Evolutionary conservation across 257 asterid genomes (phyloP).

Genomic region (Anisodus tanguticus): DNA sequence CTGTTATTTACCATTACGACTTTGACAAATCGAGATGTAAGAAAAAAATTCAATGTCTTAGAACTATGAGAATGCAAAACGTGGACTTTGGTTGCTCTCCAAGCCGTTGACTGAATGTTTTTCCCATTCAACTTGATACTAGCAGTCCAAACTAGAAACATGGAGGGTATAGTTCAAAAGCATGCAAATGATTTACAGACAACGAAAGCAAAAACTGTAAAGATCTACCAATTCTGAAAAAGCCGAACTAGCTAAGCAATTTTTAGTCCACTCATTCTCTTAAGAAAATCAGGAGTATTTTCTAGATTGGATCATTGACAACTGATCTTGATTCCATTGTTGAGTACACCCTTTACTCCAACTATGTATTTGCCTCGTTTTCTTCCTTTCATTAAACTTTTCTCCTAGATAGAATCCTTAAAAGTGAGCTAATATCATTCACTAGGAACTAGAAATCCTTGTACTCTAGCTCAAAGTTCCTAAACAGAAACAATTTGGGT

Average conservation of each 20-base stretch:
- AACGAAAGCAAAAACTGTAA: neutral
- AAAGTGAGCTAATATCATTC: neutral
- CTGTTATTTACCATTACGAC: neutral
- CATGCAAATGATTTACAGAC: neutral
- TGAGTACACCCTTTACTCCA: neutral
- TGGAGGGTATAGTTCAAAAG: neutral
- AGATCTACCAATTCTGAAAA: neutral
- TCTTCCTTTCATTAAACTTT: neutral
- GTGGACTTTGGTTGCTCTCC: neutral
- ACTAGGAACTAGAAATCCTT: neutral
- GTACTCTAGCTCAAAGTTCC: neutral
- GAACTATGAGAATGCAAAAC: neutral
- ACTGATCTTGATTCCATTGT: neutral
- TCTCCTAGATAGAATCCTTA: neutral
- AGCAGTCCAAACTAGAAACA: conserved; percentile 12
- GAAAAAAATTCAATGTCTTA: neutral
- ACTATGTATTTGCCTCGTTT: conserved; percentile 1
- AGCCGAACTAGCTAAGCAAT: neutral
- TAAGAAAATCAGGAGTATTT: neutral
- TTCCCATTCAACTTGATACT: neutral
- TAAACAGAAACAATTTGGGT: neutral
- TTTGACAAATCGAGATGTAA: neutral
- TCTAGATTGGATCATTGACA: neutral
- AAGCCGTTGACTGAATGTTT: neutral
- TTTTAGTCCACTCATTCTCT: neutral